A percentile compares a stretch with the other conserved stretches of the same genome.
These are phyloP conservation scores for Metarhizium brunneum DNA, from an alignment of 2,329 filamentous ascomycete genomes.

Conservation along the genomic window DNA sequence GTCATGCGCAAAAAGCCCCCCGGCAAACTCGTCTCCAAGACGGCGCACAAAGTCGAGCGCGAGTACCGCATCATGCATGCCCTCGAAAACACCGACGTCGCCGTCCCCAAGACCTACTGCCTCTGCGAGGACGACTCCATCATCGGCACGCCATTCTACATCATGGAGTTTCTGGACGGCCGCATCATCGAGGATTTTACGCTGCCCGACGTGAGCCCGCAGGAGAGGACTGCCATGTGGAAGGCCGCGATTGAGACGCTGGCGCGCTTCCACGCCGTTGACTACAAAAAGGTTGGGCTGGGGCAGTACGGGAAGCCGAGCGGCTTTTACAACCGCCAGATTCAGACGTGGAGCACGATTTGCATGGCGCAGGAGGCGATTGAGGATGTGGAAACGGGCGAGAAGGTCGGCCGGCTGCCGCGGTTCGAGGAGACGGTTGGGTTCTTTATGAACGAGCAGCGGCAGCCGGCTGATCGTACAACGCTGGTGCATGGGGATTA, in stretches of 20 bases:
- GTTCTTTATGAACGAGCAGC: constrained; percentile 63
- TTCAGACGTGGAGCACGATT: constrained; percentile 73
- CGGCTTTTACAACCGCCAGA: constrained; percentile 80
- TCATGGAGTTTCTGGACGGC: constrained; percentile 93
- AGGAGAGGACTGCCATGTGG: constrained; percentile 75
- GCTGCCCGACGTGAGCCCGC: constrained; percentile 61
- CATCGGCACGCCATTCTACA: constrained; percentile 88
- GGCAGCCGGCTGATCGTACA: constrained; percentile 67
- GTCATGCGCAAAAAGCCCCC: constrained; percentile 97
- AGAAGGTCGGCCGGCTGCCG: constrained; percentile 72
- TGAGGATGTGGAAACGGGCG: constrained; percentile 66
- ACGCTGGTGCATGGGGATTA: constrained; percentile 91
- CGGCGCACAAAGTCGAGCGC: constrained; percentile 92
- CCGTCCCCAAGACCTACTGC: constrained; percentile 73
- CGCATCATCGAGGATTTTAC: constrained; percentile 86
- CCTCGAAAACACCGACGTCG: constrained; percentile 67
- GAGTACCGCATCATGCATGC: constrained; percentile 89
- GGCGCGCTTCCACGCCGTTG: constrained; percentile 73
- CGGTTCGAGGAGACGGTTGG: constrained; percentile 70
- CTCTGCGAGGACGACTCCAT: constrained; percentile 76
- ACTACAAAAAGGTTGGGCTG: constrained; percentile 57
- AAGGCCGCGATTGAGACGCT: constrained; percentile 73
- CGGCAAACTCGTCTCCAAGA: constrained; percentile 85
- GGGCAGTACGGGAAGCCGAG: constrained; percentile 60
- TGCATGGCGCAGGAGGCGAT: constrained; percentile 68